phyloP scores from a whole-genome alignment of 257 asterid species.

The Datura wrightii region DNA sequence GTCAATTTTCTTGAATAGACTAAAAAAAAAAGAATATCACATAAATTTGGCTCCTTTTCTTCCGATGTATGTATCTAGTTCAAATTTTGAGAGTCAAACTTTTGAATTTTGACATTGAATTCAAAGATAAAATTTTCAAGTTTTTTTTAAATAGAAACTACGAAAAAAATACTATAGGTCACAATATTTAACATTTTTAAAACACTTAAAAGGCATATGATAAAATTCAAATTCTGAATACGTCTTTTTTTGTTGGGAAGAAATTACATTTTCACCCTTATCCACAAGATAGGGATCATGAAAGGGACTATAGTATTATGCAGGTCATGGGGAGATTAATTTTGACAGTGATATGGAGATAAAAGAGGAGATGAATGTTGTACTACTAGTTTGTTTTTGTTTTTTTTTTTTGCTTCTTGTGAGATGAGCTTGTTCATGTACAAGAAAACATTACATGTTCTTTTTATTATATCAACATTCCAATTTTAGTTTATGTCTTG shows the following conservation, averaged over 20 bases:
- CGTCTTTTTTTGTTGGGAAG: not conserved
- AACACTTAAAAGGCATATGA: too few relatives aligned
- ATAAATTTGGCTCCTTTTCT: too few relatives aligned
- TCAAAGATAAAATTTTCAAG: too few relatives aligned
- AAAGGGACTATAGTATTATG: conserved; percentile 7
- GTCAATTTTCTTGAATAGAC: too few relatives aligned
- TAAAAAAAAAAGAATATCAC: too few relatives aligned
- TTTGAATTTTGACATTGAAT: too few relatives aligned
- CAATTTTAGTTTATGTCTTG: not conserved
- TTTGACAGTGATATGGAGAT: conserved; percentile 17
- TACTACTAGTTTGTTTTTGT: not conserved
- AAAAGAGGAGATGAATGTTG: conserved; percentile 18
- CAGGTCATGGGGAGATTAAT: conserved; percentile 21
- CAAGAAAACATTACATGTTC: conserved; percentile 17
- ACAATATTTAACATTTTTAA: too few relatives aligned
- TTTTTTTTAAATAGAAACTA: too few relatives aligned
- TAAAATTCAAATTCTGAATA: not conserved
- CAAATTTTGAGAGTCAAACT: too few relatives aligned
- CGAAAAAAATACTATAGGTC: too few relatives aligned
- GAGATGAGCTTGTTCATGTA: not conserved
- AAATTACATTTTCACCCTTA: not conserved
- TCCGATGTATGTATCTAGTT: too few relatives aligned
- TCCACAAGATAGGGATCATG: not conserved
- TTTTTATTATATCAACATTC: not conserved
- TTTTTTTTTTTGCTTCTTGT: not conserved